Conservation (phyloP, 164 flowering plant genomes). For the Vitis rotundifolia region DNA sequence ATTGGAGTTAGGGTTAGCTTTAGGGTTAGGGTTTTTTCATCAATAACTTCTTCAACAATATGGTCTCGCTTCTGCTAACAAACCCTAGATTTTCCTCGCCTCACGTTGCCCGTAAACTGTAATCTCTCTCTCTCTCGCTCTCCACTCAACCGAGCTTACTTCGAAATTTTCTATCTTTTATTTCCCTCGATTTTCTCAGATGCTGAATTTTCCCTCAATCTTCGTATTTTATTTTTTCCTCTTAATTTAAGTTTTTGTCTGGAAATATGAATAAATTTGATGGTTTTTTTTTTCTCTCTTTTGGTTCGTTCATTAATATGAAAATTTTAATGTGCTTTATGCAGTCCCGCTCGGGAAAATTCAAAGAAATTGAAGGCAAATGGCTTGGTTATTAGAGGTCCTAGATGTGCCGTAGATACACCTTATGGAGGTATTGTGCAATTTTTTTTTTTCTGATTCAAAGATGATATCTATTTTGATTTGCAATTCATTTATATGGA, state of each 20-base stretch:
- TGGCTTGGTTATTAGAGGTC: constrained; percentile 9
- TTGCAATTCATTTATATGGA: not conserved
- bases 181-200: not conserved
- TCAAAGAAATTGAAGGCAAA: constrained; percentile 9
- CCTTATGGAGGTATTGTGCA: constrained; percentile 26
- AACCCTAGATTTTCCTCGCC: constrained; percentile 27
- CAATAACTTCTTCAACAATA: not conserved
- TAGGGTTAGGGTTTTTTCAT: not conserved
- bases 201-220: not conserved
- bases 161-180: not conserved
- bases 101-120: constrained; percentile 27
- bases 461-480: not conserved
- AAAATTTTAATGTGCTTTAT: not conserved
- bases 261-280: not conserved
- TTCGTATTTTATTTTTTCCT: too few species aligned
- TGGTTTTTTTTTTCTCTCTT: not conserved
- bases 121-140: constrained; percentile 5
- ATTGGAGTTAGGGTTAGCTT: not conserved
- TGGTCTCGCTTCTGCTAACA: constrained; percentile 29
- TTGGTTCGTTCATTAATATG: not conserved
- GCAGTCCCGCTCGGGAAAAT: constrained; percentile 8
- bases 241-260: too few species aligned
- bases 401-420: constrained; percentile 34
- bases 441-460: not conserved
- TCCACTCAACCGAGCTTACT: too few species aligned